phyloP scores from a whole-genome alignment of 2,329 filamentous ascomycete species.

The Dactylellina leptospora region DNA sequence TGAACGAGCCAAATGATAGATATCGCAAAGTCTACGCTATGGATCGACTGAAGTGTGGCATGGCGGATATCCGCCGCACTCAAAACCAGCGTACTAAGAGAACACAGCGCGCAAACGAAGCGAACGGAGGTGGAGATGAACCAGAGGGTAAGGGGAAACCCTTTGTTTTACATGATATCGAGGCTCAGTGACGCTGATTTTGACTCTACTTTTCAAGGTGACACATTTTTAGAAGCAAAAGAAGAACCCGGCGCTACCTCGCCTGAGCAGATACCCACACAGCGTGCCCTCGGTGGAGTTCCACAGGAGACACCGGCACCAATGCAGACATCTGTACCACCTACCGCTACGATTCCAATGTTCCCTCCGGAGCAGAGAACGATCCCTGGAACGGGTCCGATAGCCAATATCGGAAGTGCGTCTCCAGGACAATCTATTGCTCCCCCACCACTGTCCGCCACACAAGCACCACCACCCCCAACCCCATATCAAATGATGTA shows the following conservation, averaged over 20 bases:
- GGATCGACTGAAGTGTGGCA: slow-evolving; percentile 44
- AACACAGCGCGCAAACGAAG: slow-evolving; percentile 37
- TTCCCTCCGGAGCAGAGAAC: slow-evolving; percentile 40
- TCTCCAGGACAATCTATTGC: slow-evolving; percentile 39
- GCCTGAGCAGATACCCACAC: slow-evolving; percentile 34
- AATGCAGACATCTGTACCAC: slow-evolving; percentile 38
- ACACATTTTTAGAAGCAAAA: slow-evolving; percentile 41
- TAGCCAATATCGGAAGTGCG: slow-evolving; percentile 26
- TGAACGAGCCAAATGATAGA: slow-evolving; percentile 44
- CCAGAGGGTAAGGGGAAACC: slow-evolving; percentile 18
- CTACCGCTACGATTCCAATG: slow-evolving; percentile 26
- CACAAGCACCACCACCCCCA: slow-evolving; percentile 27
- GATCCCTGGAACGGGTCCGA: slow-evolving; percentile 41
- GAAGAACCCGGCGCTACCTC: slow-evolving; percentile 38
- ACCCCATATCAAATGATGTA: slow-evolving; percentile 41
- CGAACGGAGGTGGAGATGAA: slow-evolving; percentile 32
- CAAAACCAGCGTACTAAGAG: slow-evolving; percentile 45
- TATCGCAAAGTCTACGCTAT: slow-evolving; percentile 46
- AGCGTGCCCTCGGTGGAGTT: slow-evolving; percentile 32
- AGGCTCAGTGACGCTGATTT: slow-evolving; percentile 10
- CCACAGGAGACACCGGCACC: slow-evolving; percentile 41
- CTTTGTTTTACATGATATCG: not conserved
- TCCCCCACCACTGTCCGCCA: slow-evolving; percentile 19
- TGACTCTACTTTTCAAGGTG: slow-evolving; percentile 15
- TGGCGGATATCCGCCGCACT: slow-evolving; percentile 46